These are phyloP conservation scores for Amauroascus verrucosus DNA, from an alignment of 2,329 filamentous ascomycete species.

Conservation along the genomic window DNA sequence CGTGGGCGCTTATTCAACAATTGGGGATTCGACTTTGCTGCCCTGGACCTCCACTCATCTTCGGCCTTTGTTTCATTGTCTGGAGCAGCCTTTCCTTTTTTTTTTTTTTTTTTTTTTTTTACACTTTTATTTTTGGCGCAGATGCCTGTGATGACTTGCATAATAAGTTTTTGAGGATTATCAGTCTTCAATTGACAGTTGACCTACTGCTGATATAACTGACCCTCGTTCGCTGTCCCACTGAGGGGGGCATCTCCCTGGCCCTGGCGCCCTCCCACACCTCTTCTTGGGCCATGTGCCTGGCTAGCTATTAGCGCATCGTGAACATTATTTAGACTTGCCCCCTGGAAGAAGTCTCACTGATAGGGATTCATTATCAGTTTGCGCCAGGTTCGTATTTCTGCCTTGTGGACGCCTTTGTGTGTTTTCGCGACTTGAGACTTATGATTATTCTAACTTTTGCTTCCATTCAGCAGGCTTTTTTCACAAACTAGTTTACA, in stretches of 20 bases:
- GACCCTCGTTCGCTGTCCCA: not conserved
- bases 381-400: not conserved
- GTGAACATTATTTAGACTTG: not conserved
- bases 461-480: not conserved
- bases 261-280: not conserved
- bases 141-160: constrained; percentile 8
- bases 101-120: too few species aligned
- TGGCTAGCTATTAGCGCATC: not conserved
- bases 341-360: not conserved
- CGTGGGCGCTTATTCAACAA: constrained; percentile 10
- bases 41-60: constrained; percentile 4
- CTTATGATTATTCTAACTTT: not conserved
- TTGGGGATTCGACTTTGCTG: not conserved
- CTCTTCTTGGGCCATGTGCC: not conserved
- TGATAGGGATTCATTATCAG: not conserved
- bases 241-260: not conserved
- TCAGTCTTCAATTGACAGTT: not conserved
- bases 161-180: not conserved
- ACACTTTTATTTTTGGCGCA: not conserved
- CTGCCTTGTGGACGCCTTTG: not conserved
- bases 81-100: not conserved
- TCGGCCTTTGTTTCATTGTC: constrained; percentile 10
- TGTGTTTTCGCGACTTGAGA: not conserved
- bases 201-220: not conserved
- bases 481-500: not conserved